Evolutionary conservation across 768 basidiomycete species (phyloP).

Genomic region (Naganishia randhawae): DNA sequence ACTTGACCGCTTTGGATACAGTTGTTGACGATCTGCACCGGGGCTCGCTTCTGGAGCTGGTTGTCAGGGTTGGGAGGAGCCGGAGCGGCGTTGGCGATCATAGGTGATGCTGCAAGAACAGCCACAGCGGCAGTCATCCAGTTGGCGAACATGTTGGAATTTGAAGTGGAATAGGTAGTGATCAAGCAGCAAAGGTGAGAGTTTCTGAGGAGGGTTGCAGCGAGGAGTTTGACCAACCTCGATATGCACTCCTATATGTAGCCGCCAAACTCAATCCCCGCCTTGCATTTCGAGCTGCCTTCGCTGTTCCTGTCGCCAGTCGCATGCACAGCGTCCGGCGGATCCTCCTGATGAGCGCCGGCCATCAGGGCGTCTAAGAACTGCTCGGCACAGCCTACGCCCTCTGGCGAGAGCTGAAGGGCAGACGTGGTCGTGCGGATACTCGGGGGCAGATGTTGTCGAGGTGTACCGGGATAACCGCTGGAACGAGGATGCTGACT

Average conservation of each 20-base stretch:
- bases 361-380: too few relatives aligned
- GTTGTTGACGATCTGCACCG: background rate
- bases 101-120: background rate
- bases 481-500: too few relatives aligned
- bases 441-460: too few relatives aligned
- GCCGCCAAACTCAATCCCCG: too few relatives aligned
- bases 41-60: background rate
- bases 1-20: background rate
- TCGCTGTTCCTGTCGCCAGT: too few relatives aligned
- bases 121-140: constrained; percentile 1
- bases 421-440: too few relatives aligned
- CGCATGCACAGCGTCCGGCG: too few relatives aligned
- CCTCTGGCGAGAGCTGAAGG: too few relatives aligned
- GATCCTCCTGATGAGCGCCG: too few relatives aligned
- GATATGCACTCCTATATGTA: background rate
- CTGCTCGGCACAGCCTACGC: too few relatives aligned
- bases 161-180: background rate
- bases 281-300: too few relatives aligned
- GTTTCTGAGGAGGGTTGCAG: background rate
- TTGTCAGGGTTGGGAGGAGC: background rate
- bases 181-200: background rate
- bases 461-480: too few relatives aligned
- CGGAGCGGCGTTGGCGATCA: constrained; percentile 2
- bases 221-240: background rate
- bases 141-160: background rate